Evolutionary conservation across 75 land plant genomes (phyloP), one percentile per base, ranked within the genome.

Genomic region (Cupressus sempervirens): DNA sequence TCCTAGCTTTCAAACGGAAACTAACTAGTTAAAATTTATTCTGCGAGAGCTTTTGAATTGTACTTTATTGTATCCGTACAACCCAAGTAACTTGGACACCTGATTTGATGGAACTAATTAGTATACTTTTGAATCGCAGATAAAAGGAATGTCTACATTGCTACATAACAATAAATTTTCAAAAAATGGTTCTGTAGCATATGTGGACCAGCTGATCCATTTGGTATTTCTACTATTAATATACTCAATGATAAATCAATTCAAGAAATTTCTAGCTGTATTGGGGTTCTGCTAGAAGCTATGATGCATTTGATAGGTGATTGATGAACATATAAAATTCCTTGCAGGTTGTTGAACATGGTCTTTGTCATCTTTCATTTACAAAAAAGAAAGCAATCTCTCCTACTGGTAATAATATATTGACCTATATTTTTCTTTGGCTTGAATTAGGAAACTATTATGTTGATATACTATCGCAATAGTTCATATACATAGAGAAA

Each of bases 301-400:
- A 1, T 70, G 16, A 23, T 40, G 23, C 43, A 35, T 62, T 41
- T 23, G 11, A 41, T 40, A 18, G 15, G 34, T 35, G 30, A 32
- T 15, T 83, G 29, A 32, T 4, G 84, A 36, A 48, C 26, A 10
- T 53, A 20, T 11, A 50, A 32, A 75, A 74, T 70, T 70, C 14
- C 74, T 70, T 70, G 34, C 76, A 96, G 98, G 98, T 97, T 83
- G 99, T 97, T 86, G 99, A 97, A 76, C 95, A 95, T 90, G 99
- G 99, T 56, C 92, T 97, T 15, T 97, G 97, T 40, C 97, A 95
- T 91, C 90, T 97, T 46, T 95, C 99, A 14, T 97, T 95, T 85
- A 93, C 91, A 48, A 97, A 97, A 87, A 97, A 94, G 92, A 97
- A 95, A 84, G 99, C 95, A 84, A 92, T 92, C 72, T 95, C 99